phyloP scores from a whole-genome alignment of 257 asterid species.

The Primulina eburnea region DNA sequence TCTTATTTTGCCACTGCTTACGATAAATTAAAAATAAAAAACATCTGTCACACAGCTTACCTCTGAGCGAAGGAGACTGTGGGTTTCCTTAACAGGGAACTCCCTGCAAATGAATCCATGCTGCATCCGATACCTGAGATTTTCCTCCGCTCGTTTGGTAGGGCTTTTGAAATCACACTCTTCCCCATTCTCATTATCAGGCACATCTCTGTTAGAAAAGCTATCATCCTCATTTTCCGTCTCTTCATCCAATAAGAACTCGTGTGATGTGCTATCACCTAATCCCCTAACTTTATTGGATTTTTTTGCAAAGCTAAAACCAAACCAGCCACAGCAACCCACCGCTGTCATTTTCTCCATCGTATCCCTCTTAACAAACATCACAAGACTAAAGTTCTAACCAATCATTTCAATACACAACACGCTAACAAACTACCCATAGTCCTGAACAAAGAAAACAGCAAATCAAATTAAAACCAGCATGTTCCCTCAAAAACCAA shows the following conservation, averaged over 20 bases:
- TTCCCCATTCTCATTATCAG: constrained; percentile 58
- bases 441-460: constrained; percentile 49
- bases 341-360: constrained; percentile 49
- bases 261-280: constrained; percentile 47
- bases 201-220: constrained; percentile 50
- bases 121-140: constrained; percentile 56
- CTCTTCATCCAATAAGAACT: constrained; percentile 59
- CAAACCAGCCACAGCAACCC: constrained; percentile 97
- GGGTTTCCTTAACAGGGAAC: constrained; percentile 86
- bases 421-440: constrained; percentile 29
- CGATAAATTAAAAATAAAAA: neutral
- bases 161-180: constrained; percentile 74
- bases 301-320: constrained; percentile 65
- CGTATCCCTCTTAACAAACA: constrained; percentile 41
- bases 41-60: constrained; percentile 36
- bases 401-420: constrained; percentile 27
- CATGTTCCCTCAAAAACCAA: neutral
- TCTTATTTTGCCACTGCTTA: neutral
- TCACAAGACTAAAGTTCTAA: constrained; percentile 22
- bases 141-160: constrained; percentile 70
- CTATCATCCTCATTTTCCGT: constrained; percentile 58
- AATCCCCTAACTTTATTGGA: constrained; percentile 42
- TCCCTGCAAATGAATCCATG: constrained; percentile 85
- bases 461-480: neutral
- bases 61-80: constrained; percentile 62